A percentile compares a stretch with the other conserved stretches of the same genome.
Conservation (phyloP, 495 filamentous ascomycete genomes). For the Physcia stellaris region DNA sequence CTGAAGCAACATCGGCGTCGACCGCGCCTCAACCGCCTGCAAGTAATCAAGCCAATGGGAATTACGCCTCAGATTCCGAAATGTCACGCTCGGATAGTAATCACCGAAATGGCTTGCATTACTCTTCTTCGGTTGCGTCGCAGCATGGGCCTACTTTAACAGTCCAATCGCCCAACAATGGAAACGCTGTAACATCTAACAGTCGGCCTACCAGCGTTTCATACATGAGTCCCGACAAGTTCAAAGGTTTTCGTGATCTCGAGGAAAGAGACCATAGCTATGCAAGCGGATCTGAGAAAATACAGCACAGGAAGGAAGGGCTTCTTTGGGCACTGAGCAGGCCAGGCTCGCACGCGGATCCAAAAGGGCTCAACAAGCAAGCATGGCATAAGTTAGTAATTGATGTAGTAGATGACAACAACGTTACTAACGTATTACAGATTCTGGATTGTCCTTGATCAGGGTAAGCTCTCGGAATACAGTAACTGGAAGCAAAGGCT, state of each 20-base stretch:
- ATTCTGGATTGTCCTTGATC: slow-evolving; percentile 97
- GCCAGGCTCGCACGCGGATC: slow-evolving; percentile 89
- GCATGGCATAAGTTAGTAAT: slow-evolving; percentile 93
- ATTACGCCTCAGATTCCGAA: slow-evolving; percentile 43
- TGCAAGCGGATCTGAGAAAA: slow-evolving; percentile 23
- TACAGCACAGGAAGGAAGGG: slow-evolving; percentile 70
- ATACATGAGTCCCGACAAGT: slow-evolving; percentile 45
- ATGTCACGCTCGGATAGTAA: slow-evolving; percentile 60
- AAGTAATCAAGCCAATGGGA: slow-evolving; percentile 23
- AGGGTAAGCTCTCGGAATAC: slow-evolving; percentile 92
- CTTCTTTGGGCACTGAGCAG: slow-evolving; percentile 87
- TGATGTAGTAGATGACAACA: neutral
- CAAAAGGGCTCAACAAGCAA: slow-evolving; percentile 87
- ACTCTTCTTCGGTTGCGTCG: slow-evolving; percentile 30
- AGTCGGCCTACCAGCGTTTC: slow-evolving; percentile 24
- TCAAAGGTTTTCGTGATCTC: slow-evolving; percentile 79
- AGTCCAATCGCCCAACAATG: slow-evolving; percentile 18
- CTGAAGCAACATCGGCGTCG: slow-evolving; percentile 34
- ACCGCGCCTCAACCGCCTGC: slow-evolving; percentile 12
- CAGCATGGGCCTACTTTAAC: slow-evolving; percentile 26
- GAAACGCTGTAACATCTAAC: slow-evolving; percentile 14
- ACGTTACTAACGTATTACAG: slow-evolving; percentile 27
- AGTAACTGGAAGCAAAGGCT: slow-evolving; percentile 98
- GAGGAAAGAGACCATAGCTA: slow-evolving; percentile 58
- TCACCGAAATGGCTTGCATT: slow-evolving; percentile 34